A percentile compares a stretch with the other conserved stretches of the same genome.
Conservation (phyloP, 371 early-diverging fungal genomes). For the Mucor saturninus region DNA sequence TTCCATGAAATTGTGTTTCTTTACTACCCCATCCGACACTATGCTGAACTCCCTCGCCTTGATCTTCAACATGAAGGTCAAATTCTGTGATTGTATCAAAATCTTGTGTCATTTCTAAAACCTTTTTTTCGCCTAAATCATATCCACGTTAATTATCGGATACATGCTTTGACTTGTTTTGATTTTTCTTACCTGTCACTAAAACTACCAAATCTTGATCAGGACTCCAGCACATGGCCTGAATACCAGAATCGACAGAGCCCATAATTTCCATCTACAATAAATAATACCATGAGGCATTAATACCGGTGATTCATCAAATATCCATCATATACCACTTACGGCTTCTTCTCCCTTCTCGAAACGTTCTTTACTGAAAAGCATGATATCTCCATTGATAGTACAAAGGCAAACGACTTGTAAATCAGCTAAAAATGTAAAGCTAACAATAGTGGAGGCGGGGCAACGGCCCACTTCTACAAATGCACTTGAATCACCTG, state of each 20-base stretch:
- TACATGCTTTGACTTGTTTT: background rate
- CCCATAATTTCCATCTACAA: constrained; percentile 72
- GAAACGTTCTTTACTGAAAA: constrained; percentile 62
- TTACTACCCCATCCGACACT: constrained; percentile 97
- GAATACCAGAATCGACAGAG: constrained; percentile 80
- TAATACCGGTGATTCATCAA: background rate
- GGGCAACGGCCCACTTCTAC: constrained; percentile 29
- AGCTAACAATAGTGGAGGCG: constrained; percentile 44
- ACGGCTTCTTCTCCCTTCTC: constrained; percentile 56
- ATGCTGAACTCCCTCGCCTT: constrained; percentile 76
- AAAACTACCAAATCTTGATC: constrained; percentile 88
- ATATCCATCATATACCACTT: constrained; percentile 4
- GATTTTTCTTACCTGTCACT: constrained; percentile 65
- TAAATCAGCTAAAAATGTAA: constrained; percentile 67
- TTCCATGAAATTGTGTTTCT: constrained; percentile 97
- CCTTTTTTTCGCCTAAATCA: constrained; percentile 65
- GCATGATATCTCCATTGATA: constrained; percentile 71
- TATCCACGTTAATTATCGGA: background rate
- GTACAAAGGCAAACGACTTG: constrained; percentile 71
- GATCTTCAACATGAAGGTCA: constrained; percentile 67
- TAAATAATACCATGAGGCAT: background rate
- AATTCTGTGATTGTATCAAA: constrained; percentile 88
- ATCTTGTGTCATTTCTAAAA: constrained; percentile 91
- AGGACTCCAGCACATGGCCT: constrained; percentile 88
- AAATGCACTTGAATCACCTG: constrained; percentile 35